Base-by-base conservation (phyloP, 768 basidiomycete genomes). In the Tremella yokohamensis region DNA sequence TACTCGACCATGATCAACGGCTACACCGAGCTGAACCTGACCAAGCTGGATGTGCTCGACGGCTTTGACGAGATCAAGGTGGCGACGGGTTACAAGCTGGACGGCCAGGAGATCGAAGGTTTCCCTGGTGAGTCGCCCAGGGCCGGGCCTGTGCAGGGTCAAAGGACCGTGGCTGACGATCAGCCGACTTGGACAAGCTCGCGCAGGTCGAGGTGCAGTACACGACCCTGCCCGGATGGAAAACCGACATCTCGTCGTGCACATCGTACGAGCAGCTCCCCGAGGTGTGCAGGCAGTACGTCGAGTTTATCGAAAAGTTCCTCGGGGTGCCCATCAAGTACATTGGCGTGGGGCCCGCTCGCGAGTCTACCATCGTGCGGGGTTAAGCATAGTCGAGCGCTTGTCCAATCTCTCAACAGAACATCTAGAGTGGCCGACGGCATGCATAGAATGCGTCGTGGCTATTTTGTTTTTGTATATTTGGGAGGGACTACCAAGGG, bases 1-100 rank as follows among this genome's bases (percentile, higher is more conserved):
- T 87, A 97, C 77, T 98, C 94, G 7, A 84, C 81, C 72, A 78
- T 89, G 61, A 90, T 99, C 82, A 99, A 99, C 76, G 96, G 96
- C 37, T 99, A 98, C 77, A 90, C 94, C 70, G 74, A 78, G 47
- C 80, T 98, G 61, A 99, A 99, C 78, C 82, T 99, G 64, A 99
- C 96, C 49, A 99, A 99, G 76, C 84, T 99, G 48, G 96, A 99
- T 69, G 81, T 99, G 15, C 82, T 99, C 49, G 93, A 97, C 69
- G 79, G 81, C 24, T 81, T 99, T 19, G 74, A 82, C 0, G 89
- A 93, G 79, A 88, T 99, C 80, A 88, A 92, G 77, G 82, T 99
- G 19, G 94, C 82, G 2, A 82, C 89, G 56, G 85, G 83, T 70
- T 98, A 99, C 78, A 77, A 76, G 68, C 63, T 90, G 18, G 84